Evolutionary conservation across 768 basidiomycete genomes (phyloP).

Genomic region (Boletus edulis): DNA sequence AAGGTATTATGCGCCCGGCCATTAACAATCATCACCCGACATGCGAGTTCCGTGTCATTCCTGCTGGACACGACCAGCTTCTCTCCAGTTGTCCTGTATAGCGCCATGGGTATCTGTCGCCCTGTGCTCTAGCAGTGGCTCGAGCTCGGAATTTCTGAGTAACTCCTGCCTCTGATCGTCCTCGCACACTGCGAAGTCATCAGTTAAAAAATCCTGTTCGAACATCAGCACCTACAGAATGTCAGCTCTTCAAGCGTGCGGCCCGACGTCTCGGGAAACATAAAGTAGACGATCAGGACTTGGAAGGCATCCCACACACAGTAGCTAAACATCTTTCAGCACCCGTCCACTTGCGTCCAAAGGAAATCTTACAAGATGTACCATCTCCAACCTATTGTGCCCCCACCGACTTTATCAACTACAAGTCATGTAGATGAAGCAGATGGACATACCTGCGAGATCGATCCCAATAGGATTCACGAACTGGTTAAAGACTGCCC

Average conservation of each 20-base stretch:
- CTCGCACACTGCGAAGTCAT: neutral
- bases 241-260: slow-evolving; percentile 18
- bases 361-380: slow-evolving; percentile 11
- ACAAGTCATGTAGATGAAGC: no score
- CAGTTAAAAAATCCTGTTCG: no score
- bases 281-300: slow-evolving; percentile 12
- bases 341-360: neutral
- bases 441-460: slow-evolving; percentile 1
- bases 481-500: slow-evolving; percentile 8
- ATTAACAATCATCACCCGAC: no score
- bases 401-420: neutral
- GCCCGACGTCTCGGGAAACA: slow-evolving; percentile 22
- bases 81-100: no score
- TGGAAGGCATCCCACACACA: slow-evolving; percentile 15
- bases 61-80: no score
- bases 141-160: neutral
- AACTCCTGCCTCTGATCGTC: neutral
- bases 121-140: neutral
- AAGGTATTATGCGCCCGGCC: no score
- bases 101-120: slow-evolving; percentile 14
- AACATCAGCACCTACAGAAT: slow-evolving; percentile 9
- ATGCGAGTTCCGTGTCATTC: no score
- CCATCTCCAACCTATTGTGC: slow-evolving; percentile 11
- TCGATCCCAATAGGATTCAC: slow-evolving; percentile 20
- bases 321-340: slow-evolving; percentile 8